These are phyloP conservation scores for Fusarium sp. DNA, from an alignment of 2,329 filamentous ascomycete genomes.

Conservation along the genomic window DNA sequence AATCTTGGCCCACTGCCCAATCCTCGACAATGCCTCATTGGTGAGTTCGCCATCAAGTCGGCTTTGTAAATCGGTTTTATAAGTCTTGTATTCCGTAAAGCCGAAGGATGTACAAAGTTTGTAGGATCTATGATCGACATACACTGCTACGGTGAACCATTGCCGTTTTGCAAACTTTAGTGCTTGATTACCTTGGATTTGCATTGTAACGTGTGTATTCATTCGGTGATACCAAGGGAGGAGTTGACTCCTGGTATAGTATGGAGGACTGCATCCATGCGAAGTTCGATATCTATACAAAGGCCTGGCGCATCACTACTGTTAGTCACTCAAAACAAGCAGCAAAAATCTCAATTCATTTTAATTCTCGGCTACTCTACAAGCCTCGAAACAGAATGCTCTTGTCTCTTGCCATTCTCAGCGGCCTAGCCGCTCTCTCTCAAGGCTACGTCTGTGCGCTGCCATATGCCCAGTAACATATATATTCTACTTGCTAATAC, in stretches of 20 bases:
- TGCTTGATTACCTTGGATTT: background rate
- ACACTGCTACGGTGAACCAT: background rate
- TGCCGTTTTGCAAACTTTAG: accelerated
- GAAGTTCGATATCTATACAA: background rate
- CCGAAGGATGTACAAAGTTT: background rate
- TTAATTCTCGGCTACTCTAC: accelerated
- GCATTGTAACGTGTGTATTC: background rate
- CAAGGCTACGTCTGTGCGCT: background rate
- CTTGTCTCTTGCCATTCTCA: background rate
- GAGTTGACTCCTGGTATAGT: too few relatives aligned
- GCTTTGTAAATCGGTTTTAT: background rate
- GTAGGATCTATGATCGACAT: background rate
- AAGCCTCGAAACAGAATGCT: background rate
- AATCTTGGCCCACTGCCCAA: background rate
- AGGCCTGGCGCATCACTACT: background rate
- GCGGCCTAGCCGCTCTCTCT: background rate
- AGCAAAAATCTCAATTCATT: too few relatives aligned
- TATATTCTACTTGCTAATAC: background rate
- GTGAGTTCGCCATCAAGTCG: background rate
- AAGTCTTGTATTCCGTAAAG: too few relatives aligned
- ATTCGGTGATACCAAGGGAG: too few relatives aligned
- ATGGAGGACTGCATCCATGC: accelerated
- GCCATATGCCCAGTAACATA: background rate
- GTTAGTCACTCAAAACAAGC: background rate
- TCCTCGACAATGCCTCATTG: background rate